These are phyloP conservation scores for Aechmea fasciata DNA, from an alignment of 176 grass and related monocot genomes.

Conservation along the genomic window DNA sequence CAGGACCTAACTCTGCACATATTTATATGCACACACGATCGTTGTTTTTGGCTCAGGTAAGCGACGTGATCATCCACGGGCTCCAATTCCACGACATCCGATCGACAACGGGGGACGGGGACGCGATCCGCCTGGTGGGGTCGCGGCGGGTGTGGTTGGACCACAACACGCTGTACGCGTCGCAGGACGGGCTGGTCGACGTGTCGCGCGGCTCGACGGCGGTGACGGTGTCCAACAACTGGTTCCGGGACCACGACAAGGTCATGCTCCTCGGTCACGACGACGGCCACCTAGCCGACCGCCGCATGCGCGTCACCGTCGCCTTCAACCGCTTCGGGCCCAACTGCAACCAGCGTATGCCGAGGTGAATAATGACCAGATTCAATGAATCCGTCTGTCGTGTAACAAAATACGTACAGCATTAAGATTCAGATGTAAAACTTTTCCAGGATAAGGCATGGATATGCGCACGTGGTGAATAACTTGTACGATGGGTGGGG, in stretches of 20 bases:
- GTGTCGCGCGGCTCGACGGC: conserved; percentile 56
- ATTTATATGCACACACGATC: background rate
- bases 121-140: conserved; percentile 48
- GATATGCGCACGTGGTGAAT: conserved; percentile 72
- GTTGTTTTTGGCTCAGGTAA: conserved; percentile 15
- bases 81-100: conserved; percentile 38
- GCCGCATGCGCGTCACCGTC: conserved; percentile 66
- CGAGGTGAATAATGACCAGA: conserved; percentile 26
- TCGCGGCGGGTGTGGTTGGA: conserved; percentile 75
- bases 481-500: conserved; percentile 72
- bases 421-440: background rate
- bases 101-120: conserved; percentile 32
- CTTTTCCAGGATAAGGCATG: conserved; percentile 47
- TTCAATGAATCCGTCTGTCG: background rate
- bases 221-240: conserved; percentile 84
- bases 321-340: conserved; percentile 78
- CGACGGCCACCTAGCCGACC: conserved; percentile 35
- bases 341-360: conserved; percentile 79
- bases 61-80: conserved; percentile 63
- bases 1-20: background rate
- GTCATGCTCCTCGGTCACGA: conserved; percentile 86
- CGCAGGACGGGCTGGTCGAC: conserved; percentile 67
- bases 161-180: conserved; percentile 59
- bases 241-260: conserved; percentile 86
- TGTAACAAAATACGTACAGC: background rate